Base-by-base conservation (phyloP, 1,139 yeast species). In the Geotrichum phurueaensis region DNA sequence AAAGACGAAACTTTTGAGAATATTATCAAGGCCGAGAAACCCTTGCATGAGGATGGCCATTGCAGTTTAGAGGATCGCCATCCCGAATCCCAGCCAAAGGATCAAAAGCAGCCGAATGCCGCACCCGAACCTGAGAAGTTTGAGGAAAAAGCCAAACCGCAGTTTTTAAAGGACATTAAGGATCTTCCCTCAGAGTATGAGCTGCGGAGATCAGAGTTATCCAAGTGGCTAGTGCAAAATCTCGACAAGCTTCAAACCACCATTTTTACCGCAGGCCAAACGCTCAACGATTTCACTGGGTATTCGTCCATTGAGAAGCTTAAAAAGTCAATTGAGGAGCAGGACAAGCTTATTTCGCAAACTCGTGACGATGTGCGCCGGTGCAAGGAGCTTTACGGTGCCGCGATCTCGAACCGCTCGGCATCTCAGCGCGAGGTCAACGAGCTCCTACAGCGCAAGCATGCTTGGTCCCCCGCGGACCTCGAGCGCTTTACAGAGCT, bases 241-340 rank as follows among this genome's bases (percentile, higher is more conserved):
- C 76, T 87, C 64, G 89, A 85, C 65, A 82, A 86, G 9, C 71
- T 88, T 43, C 91, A 85, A 66, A 84, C 82, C 29, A 81, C 90
- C 0, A 76, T 87, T 1, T 81, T 86, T 64, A 81, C 85, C 0
- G 92, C 94, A 0, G 86, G 95, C 0, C 79, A 84, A 62, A 83
- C 92, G 0, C 76, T 94, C 53, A 95, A 95, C 70, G 97, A 92
- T 69, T 86, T 91, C 12, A 94, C 99, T 0, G 99, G 99, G 0
- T 95, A 95, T 72, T 81, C 94, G 0, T 80, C 87, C 13, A 89
- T 95, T 62, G 96, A 89, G 68, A 77, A 79, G 62, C 75, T 94
- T 67, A 87, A 90, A 73, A 72, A 78, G 48, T 75, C 82, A 0
- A 90, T 90, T 31, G 85, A 82, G 22, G 69, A 59, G 9, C 73